phyloP scores from a whole-genome alignment of 2,329 filamentous ascomycete species.

The Cordyceps sp. region DNA sequence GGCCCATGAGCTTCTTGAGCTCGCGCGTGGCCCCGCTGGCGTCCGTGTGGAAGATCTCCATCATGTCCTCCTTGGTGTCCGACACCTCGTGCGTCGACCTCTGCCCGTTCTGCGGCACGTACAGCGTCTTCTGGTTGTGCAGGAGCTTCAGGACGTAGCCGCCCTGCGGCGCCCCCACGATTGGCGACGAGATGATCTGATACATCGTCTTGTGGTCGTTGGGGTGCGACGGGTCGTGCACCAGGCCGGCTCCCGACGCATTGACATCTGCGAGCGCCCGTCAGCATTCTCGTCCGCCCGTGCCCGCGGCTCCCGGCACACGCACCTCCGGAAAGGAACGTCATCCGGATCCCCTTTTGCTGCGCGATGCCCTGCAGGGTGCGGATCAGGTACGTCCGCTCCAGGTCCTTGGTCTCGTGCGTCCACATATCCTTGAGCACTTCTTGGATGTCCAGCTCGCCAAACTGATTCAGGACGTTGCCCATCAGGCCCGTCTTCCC shows the following conservation, averaged over 20 bases:
- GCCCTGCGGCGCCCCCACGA: conserved; percentile 76
- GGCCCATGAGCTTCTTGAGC: conserved; percentile 80
- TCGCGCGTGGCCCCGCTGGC: conserved; percentile 71
- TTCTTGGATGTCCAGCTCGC: conserved; percentile 86
- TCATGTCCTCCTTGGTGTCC: conserved; percentile 99
- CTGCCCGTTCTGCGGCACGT: conserved; percentile 77
- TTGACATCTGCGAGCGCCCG: conserved; percentile 47
- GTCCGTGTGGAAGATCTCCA: conserved; percentile 97
- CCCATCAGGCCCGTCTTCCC: conserved; percentile 95
- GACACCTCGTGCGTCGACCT: conserved; percentile 55
- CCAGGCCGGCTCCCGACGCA: conserved; percentile 75
- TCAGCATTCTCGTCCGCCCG: neutral
- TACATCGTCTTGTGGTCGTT: conserved; percentile 99
- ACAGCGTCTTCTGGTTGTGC: conserved; percentile 87
- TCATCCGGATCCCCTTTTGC: conserved; percentile 92
- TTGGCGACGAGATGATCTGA: conserved; percentile 82
- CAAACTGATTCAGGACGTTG: conserved; percentile 86
- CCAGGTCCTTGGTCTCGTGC: conserved; percentile 92
- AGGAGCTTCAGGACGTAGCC: conserved; percentile 83
- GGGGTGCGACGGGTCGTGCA: conserved; percentile 85
- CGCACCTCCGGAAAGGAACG: conserved; percentile 77
- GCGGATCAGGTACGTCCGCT: conserved; percentile 89
- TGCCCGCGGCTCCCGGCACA: neutral
- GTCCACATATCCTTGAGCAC: conserved; percentile 96
- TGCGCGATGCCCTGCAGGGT: conserved; percentile 91